A percentile compares a stretch with the other conserved stretches of the same genome.
Evolutionary conservation across 495 filamentous ascomycete genomes (phyloP).

Genomic region (Cenococcum geophilum): DNA sequence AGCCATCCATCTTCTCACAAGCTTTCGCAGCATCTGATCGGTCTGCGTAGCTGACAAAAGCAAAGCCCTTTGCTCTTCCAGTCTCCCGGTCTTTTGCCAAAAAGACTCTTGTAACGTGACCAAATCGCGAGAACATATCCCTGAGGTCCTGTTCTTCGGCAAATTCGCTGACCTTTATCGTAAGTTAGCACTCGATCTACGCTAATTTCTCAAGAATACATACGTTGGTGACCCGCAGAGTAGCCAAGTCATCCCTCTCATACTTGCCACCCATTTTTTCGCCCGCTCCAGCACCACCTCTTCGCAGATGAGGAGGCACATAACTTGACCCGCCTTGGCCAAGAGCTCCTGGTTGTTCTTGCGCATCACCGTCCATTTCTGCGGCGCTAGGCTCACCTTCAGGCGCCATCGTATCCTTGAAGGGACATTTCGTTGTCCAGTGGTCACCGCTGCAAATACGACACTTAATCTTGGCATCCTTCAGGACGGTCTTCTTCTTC

Average conservation of each 20-base stretch:
- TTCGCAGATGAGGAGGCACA: conserved; percentile 85
- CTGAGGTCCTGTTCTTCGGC: conserved; percentile 91
- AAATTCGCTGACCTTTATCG: conserved; percentile 78
- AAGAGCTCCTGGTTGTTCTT: conserved; percentile 47
- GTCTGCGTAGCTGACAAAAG: conserved; percentile 94
- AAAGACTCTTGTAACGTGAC: conserved; percentile 94
- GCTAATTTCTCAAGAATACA: conserved; percentile 37
- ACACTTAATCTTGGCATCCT: conserved; percentile 99
- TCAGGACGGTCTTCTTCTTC: conserved; percentile 81
- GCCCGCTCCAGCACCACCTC: conserved; percentile 60
- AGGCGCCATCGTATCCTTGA: conserved; percentile 75
- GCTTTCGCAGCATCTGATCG: conserved; percentile 81
- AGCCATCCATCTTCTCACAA: conserved; percentile 97
- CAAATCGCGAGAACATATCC: conserved; percentile 96
- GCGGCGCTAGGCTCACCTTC: conserved; percentile 56
- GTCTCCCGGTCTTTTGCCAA: conserved; percentile 95
- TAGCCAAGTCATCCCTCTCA: conserved; percentile 94
- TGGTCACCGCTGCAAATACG: conserved; percentile 97
- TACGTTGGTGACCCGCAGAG: conserved; percentile 94
- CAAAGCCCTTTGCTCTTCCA: conserved; percentile 90
- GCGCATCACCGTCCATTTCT: conserved; percentile 45
- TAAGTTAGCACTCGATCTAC: conserved; percentile 9
- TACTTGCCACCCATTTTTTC: conserved; percentile 92
- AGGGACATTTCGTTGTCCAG: conserved; percentile 93
- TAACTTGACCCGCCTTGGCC: conserved; percentile 71